Conservation (phyloP, 805 yeast species). For the Komagataella mondaviorum region DNA sequence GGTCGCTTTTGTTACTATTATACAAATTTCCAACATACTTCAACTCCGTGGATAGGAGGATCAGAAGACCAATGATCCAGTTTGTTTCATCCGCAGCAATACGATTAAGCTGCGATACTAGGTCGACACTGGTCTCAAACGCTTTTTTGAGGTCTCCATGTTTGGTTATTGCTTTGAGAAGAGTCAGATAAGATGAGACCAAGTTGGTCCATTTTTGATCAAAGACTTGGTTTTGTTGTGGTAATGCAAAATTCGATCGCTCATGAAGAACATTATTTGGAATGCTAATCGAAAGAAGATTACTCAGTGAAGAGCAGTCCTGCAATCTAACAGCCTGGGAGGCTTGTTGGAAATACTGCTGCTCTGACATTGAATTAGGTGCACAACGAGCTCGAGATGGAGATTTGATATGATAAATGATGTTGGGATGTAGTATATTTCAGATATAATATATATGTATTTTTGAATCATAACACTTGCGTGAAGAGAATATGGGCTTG, state of each 20-base stretch:
- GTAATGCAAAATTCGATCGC: neutral
- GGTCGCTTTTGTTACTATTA: neutral
- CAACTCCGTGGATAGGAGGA: neutral
- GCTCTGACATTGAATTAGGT: neutral
- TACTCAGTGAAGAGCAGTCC: neutral
- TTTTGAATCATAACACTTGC: no score
- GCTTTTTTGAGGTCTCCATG: neutral
- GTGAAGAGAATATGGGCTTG: no score
- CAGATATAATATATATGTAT: no score
- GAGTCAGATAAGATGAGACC: neutral
- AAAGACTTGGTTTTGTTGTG: neutral
- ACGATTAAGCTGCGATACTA: neutral
- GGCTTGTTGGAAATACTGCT: neutral
- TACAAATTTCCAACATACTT: neutral
- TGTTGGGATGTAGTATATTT: neutral
- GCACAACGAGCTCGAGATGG: neutral
- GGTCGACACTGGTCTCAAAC: neutral
- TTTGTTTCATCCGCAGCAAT: neutral
- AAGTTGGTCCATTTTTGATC: neutral
- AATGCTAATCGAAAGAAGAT: neutral
- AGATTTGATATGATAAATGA: neutral
- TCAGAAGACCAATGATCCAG: neutral
- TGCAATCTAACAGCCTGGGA: neutral
- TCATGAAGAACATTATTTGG: neutral
- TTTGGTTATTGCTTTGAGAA: neutral